phyloP scores from a whole-genome alignment of 257 asterid species.

The Nicotiana attenuata region DNA sequence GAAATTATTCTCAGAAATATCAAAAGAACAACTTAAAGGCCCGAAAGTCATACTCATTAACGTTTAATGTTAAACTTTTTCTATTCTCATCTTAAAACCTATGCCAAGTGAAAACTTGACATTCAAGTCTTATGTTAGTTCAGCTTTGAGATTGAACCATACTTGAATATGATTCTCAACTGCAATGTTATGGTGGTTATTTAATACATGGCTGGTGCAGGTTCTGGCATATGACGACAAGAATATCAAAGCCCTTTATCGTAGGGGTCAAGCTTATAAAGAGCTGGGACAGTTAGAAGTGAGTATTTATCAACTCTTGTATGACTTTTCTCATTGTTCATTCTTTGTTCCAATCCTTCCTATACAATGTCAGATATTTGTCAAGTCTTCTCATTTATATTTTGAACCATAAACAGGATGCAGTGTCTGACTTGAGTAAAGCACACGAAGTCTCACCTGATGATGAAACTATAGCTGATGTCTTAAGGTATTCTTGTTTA shows the following conservation, averaged over 20 bases:
- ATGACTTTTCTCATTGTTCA: constrained; percentile 12
- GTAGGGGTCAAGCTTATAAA: constrained; percentile 90
- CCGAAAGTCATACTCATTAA: neutral
- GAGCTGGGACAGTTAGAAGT: constrained; percentile 67
- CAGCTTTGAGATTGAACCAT: neutral
- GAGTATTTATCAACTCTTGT: constrained; percentile 29
- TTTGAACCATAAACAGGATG: constrained; percentile 45
- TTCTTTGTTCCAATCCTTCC: constrained; percentile 3
- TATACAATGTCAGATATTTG: neutral
- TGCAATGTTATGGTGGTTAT: constrained; percentile 13
- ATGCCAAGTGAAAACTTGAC: neutral
- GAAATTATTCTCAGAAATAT: neutral
- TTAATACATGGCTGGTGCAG: constrained; percentile 33
- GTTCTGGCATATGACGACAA: constrained; percentile 63
- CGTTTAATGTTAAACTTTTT: neutral
- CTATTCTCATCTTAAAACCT: neutral
- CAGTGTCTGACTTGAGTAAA: constrained; percentile 77
- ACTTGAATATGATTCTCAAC: neutral
- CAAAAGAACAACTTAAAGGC: neutral
- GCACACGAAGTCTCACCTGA: constrained; percentile 80
- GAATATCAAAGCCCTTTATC: constrained; percentile 86
- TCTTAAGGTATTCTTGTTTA: constrained; percentile 57
- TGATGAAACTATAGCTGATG: constrained; percentile 87
- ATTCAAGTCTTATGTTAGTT: neutral
- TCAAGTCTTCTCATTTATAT: constrained; percentile 9